Conservation (phyloP, 495 filamentous ascomycete species). For the Neurospora terricola region DNA sequence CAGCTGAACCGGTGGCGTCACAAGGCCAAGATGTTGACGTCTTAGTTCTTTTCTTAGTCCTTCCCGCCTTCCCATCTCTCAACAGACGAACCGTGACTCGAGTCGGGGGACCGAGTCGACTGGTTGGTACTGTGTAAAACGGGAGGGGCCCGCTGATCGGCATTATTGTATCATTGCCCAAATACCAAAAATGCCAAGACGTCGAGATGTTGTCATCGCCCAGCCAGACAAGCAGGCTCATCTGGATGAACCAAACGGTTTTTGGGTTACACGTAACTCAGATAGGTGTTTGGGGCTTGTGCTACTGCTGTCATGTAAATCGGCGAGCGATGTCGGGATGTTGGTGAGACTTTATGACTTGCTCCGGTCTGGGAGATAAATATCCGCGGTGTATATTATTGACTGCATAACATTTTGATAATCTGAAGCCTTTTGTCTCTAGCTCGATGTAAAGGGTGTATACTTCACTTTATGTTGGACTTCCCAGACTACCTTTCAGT, state of each 20-base stretch:
- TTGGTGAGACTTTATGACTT: no score
- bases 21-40: not conserved
- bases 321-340: not conserved
- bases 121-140: not conserved
- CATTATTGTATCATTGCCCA: not conserved
- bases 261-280: not conserved
- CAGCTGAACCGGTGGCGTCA: not conserved
- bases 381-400: no score
- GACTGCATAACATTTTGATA: no score
- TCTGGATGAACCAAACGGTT: not conserved
- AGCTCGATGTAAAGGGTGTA: no score
- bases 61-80: not conserved
- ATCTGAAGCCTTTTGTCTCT: no score
- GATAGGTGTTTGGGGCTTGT: not conserved
- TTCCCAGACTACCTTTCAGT: no score
- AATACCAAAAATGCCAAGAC: not conserved
- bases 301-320: not conserved
- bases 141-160: not conserved
- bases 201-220: not conserved
- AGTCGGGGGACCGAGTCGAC: not conserved
- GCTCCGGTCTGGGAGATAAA: no score
- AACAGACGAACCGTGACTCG: not conserved
- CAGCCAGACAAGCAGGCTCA: not conserved
- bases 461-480: no score
- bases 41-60: not conserved